Base-by-base conservation (phyloP, 495 filamentous ascomycete genomes). In the Aspergillus bertholletiae region DNA sequence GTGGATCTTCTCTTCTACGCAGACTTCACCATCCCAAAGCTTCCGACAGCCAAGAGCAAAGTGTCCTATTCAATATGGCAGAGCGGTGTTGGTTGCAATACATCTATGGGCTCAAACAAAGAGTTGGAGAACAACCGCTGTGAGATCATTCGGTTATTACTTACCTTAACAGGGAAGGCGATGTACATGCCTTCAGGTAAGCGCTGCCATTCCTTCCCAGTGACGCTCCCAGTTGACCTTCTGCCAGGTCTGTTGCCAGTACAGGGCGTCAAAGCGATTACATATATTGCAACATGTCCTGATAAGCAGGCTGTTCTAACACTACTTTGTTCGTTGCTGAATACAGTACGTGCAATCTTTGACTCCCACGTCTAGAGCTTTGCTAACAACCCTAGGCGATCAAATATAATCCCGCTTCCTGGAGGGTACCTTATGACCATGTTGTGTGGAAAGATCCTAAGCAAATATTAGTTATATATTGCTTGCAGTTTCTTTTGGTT, bases 61-160 rank as follows among this genome's bases (percentile, higher is more conserved):
- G 87, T 96, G 35, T 88, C 88, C 13, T 96, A 90, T 73, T 86
- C 91, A 32, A 97, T 99, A 61, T 99, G 94, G 94, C 91, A 97
- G 70, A 97, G 88, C 61, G 94, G 94, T 22, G 93, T 99, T 44
- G 94, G 94, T 2, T 97, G 93, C 72, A 96, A 96, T 67, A 89
- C 88, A 7, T 80, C 90, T 1, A 85, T 96, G 68, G 87, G 87
- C 17, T 90, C 92, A 18, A 96, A 81, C 35, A 96, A 89, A 69
- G 89, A 96, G 55, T 83, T 88, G 45, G 94, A 99, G 73, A 92
- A 80, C 69, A 96, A 96, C 68, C 84, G 94, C 26, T 89, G 87
- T 59, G 94, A 99, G 67, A 86, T 96, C 23, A 70, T 99, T 55
- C 84, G 95, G 30, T 71, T 97, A 58, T 77, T 99, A 34, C 77